Base-by-base conservation (phyloP, 371 early-diverging fungal species). In the Mortierella sp. region DNA sequence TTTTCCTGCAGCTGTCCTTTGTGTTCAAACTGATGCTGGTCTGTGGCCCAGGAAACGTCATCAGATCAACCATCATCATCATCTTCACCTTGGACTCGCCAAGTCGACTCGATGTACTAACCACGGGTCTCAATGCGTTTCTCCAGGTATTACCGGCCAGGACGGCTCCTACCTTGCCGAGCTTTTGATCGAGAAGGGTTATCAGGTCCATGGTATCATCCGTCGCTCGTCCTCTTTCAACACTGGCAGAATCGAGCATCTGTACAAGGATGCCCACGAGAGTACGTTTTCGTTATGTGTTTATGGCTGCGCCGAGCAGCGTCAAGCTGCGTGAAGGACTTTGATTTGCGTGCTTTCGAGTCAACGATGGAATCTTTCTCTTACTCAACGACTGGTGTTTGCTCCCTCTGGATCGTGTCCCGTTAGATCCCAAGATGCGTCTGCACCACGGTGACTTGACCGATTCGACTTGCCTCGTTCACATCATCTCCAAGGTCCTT, bases 371-470 rank as follows among this genome's bases (percentile, higher is more conserved):
- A 34, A 4, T 10, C 24, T 58, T 34, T 21, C 13, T 38, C 38
- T 10, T 34, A 10, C n/a, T 34, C 34, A 34, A 34, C 10, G 34
- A 34, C 10, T 34, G 7, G 34, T 34, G 34, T 4, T 10, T 7
- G 4, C 34, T 34, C 34, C 4, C 34, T 7, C 34, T 34, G 34
- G 34, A 34, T 34, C 34, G 34, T n/a, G n/a, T n/a, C n/a, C 34
- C 34, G 10, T 28, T 66, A 90, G 88, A 83, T 58, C 88, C 91
- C 64, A 89, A 88, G 64, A 90, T 94, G 85, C 86, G 89, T 71
- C 88, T 93, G 54, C 95, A 94, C 81, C 87, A 93, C 82, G 95
- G 95, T 79, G 95, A 94, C 74, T 83, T 94, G 82, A 92, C 93
- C 19, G 95, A 94, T 73, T 89, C 93, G 10, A 92, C 93, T 19